Evolutionary conservation across 2,329 filamentous ascomycete genomes (phyloP).

Genomic region (Neonectria sp.): DNA sequence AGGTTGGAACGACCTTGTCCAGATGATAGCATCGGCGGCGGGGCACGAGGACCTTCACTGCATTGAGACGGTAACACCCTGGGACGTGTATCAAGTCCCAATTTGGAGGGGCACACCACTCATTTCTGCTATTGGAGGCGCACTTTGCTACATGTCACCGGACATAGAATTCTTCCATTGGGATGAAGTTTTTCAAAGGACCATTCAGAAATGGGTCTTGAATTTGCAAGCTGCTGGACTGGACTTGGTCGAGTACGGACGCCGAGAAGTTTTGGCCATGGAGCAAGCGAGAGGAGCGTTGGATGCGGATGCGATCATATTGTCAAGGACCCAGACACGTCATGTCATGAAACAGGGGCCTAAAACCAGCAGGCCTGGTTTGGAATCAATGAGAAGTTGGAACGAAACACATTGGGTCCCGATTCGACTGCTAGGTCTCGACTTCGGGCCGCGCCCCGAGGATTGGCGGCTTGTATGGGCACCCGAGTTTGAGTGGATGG

Average conservation of each 20-base stretch:
- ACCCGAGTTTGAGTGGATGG: constrained; percentile 46
- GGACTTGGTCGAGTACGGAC: constrained; percentile 44
- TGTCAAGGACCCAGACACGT: no score
- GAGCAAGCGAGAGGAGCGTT: constrained; percentile 28
- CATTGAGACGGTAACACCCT: constrained; percentile 39
- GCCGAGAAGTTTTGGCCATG: constrained; percentile 22
- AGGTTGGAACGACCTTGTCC: constrained; percentile 28
- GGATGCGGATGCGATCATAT: constrained; percentile 35
- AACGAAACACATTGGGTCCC: constrained; percentile 42
- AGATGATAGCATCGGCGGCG: not conserved
- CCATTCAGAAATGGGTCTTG: constrained; percentile 36
- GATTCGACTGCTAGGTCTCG: constrained; percentile 38
- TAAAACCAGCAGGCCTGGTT: no score
- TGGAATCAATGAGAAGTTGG: constrained; percentile 5
- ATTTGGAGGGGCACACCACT: constrained; percentile 44
- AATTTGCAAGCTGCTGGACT: constrained; percentile 34
- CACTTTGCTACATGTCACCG: constrained; percentile 42
- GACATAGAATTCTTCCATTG: constrained; percentile 30
- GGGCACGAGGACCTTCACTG: constrained; percentile 20
- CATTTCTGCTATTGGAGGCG: constrained; percentile 44
- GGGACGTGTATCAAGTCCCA: constrained; percentile 42
- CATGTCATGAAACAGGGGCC: no score
- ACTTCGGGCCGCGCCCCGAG: constrained; percentile 4
- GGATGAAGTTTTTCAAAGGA: constrained; percentile 37
- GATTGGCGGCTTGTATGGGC: constrained; percentile 49